Conservation (phyloP, 1,139 yeast genomes). For the Pichia cactophila region DNA sequence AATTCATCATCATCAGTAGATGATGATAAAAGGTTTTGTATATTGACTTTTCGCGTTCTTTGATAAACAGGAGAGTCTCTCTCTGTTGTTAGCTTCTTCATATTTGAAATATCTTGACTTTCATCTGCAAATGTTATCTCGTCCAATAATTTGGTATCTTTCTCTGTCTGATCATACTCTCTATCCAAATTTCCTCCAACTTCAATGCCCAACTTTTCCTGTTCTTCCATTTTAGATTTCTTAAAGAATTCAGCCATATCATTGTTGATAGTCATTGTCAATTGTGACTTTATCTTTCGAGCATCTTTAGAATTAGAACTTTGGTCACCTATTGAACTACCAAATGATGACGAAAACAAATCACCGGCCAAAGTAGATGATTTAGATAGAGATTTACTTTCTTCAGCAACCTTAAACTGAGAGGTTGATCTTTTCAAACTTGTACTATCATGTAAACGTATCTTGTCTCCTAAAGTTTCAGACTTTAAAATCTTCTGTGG, state of each 20-base stretch:
- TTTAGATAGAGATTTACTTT: conserved; percentile 4
- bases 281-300: conserved; percentile 10
- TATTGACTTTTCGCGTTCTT: conserved; percentile 13
- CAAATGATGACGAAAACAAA: conserved; percentile 3
- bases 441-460: conserved; percentile 6
- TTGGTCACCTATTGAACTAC: neutral
- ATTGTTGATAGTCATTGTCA: conserved; percentile 10
- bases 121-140: conserved; percentile 1
- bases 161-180: no score
- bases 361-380: conserved; percentile 7
- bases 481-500: neutral
- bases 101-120: conserved; percentile 8
- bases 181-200: neutral
- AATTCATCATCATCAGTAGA: conserved; percentile 11
- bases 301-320: neutral
- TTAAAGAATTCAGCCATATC: conserved; percentile 14
- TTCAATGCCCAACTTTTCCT: conserved; percentile 9
- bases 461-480: neutral
- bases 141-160: neutral
- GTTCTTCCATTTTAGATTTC: conserved; percentile 11
- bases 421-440: conserved; percentile 9
- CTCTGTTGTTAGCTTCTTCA: conserved; percentile 17
- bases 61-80: conserved; percentile 21
- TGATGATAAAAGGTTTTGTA: conserved; percentile 9
- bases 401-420: neutral